phyloP scores from a whole-genome alignment of 768 basidiomycete species.

The Glaciozyma antarctica region DNA sequence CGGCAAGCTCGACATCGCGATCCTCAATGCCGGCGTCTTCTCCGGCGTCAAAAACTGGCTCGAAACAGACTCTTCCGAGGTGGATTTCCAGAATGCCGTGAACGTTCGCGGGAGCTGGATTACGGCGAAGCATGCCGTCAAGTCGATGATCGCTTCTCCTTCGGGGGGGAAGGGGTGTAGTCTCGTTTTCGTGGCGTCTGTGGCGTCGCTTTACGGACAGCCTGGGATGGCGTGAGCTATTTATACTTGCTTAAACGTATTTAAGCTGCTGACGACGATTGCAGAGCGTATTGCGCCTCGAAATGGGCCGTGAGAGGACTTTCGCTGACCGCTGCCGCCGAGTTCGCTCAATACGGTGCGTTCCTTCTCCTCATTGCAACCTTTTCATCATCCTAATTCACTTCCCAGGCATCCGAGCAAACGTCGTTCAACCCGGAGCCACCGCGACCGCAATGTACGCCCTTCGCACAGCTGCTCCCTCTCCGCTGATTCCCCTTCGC shows the following conservation, averaged over 20 bases:
- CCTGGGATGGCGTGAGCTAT: conserved; percentile 4
- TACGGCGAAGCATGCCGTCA: conserved; percentile 3
- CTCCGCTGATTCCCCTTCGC: no score
- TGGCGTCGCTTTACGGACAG: conserved; percentile 7
- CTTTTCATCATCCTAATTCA: no score
- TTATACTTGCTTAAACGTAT: no score
- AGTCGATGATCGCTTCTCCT: conserved; percentile 2
- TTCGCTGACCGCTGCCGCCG: conserved; percentile 4
- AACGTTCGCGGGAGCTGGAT: conserved; percentile 14
- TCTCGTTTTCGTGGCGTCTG: neutral
- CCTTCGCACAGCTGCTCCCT: no score
- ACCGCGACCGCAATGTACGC: neutral
- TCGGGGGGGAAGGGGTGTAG: neutral
- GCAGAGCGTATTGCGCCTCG: neutral
- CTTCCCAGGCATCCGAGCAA: conserved; percentile 4
- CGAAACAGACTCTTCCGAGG: neutral
- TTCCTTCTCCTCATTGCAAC: neutral
- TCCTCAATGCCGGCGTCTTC: conserved; percentile 8
- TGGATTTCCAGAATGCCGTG: conserved; percentile 1
- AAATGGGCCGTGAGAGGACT: conserved; percentile 15
- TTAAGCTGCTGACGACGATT: no score
- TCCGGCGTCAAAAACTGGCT: conserved; percentile 4
- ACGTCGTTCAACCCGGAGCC: conserved; percentile 14
- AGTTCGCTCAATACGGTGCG: conserved; percentile 3
- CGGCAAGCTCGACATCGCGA: conserved; percentile 6